Conservation (phyloP, 2,329 filamentous ascomycete species). For the Cryphonectria naterciae region DNA sequence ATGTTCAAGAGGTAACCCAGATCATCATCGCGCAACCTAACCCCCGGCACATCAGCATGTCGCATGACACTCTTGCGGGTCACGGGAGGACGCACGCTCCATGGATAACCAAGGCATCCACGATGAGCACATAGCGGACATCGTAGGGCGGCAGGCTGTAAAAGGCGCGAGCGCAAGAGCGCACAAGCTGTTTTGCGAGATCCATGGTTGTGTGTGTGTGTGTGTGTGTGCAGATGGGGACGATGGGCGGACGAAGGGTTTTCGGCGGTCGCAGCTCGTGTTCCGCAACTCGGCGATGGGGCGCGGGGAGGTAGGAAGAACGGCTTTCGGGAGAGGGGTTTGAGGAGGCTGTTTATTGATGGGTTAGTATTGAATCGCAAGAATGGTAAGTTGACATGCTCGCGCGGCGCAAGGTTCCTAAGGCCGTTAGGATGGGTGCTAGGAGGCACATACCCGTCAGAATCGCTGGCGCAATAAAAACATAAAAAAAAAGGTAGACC, state of each 20-base stretch:
- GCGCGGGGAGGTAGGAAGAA: not conserved
- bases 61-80: conserved; percentile 45
- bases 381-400: not conserved
- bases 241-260: not conserved
- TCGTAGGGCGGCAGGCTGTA: conserved; percentile 56
- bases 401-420: not conserved
- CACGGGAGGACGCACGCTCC: conserved; percentile 63
- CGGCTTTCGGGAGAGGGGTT: not conserved
- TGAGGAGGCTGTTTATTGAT: not conserved
- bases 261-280: not conserved
- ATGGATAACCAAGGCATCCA: conserved; percentile 86
- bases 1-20: conserved; percentile 85
- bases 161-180: conserved; percentile 84
- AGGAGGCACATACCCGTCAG: not conserved
- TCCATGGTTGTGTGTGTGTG: conserved; percentile 46
- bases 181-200: conserved; percentile 75
- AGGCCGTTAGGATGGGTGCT: not conserved
- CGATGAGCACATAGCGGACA: conserved; percentile 79
- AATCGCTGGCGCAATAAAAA: not conserved
- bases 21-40: conserved; percentile 82
- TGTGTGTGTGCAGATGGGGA: not conserved
- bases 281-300: not conserved
- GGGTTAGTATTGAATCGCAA: not conserved
- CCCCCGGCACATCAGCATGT: conserved; percentile 67
- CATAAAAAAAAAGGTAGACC: not conserved